A percentile compares a stretch with the other conserved stretches of the same genome.
Evolutionary conservation across 805 yeast genomes (phyloP).

Genomic region (Wickerhamomyces subpelliculosus): DNA sequence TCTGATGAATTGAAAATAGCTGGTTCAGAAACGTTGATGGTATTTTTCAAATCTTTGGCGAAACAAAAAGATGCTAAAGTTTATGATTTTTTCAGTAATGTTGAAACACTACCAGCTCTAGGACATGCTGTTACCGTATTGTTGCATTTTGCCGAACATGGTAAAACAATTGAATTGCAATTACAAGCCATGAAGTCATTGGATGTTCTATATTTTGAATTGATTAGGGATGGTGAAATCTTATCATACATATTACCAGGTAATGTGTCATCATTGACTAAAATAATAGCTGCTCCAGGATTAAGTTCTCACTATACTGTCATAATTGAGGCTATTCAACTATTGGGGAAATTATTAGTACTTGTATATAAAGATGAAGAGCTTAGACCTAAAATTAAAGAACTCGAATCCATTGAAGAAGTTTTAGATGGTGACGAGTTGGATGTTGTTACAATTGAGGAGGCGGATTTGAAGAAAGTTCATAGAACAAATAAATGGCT

Average conservation of each 20-base stretch:
- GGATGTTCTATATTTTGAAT: slow-evolving; percentile 24
- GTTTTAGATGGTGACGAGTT: slow-evolving; percentile 9
- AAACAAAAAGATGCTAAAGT: slow-evolving; percentile 14
- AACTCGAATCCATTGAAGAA: slow-evolving; percentile 13
- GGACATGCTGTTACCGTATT: slow-evolving; percentile 42
- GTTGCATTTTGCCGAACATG: slow-evolving; percentile 26
- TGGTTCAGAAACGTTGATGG: slow-evolving; percentile 26
- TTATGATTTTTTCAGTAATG: slow-evolving; percentile 23
- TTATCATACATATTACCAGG: slow-evolving; percentile 46
- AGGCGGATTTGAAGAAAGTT: slow-evolving; percentile 13
- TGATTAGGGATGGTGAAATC: slow-evolving; percentile 39
- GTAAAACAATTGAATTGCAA: slow-evolving; percentile 25
- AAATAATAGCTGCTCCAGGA: slow-evolving; percentile 27
- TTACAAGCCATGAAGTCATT: slow-evolving; percentile 28
- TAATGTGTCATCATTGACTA: slow-evolving; percentile 37
- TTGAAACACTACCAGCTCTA: slow-evolving; percentile 33
- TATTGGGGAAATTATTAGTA: slow-evolving; percentile 24
- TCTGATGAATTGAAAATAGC: slow-evolving; percentile 31
- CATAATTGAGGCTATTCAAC: slow-evolving; percentile 22
- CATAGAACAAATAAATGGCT: slow-evolving; percentile 49
- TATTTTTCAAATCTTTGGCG: slow-evolving; percentile 25
- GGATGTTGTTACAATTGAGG: slow-evolving; percentile 12
- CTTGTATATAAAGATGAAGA: slow-evolving; percentile 37
- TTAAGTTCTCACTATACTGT: slow-evolving; percentile 32
- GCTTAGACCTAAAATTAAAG: slow-evolving; percentile 21